Evolutionary conservation across 202 grass and related monocot species (phyloP).

Genomic region (Zoysia matrella): DNA sequence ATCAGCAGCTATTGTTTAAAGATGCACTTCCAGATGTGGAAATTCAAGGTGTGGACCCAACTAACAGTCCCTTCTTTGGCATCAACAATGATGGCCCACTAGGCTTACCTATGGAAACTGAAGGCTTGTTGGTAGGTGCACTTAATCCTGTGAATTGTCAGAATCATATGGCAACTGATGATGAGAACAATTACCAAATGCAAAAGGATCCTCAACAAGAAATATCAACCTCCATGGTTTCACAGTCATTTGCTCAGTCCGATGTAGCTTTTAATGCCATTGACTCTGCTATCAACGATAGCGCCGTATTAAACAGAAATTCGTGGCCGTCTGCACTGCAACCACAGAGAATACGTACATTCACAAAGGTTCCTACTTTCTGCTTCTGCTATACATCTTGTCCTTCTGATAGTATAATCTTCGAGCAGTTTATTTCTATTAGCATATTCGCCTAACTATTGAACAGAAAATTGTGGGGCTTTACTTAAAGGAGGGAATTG

Average conservation of each 20-base stretch:
- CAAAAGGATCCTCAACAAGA: constrained; percentile 88
- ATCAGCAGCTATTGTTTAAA: constrained; percentile 69
- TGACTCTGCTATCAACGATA: constrained; percentile 91
- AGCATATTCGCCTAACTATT: constrained; percentile 11
- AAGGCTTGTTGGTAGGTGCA: constrained; percentile 75
- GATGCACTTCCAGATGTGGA: constrained; percentile 60
- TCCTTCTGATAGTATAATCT: constrained; percentile 19
- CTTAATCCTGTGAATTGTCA: constrained; percentile 77
- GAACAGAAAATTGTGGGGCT: constrained; percentile 1
- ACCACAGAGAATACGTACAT: constrained; percentile 83
- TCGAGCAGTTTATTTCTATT: constrained; percentile 27
- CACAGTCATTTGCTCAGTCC: constrained; percentile 90
- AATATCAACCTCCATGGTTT: constrained; percentile 96
- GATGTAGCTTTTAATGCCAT: constrained; percentile 98
- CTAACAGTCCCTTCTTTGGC: constrained; percentile 79
- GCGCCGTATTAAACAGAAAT: constrained; percentile 78
- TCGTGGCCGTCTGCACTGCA: constrained; percentile 66
- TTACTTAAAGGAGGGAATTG: constrained; percentile 6
- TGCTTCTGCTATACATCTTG: constrained; percentile 13
- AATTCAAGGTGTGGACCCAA: constrained; percentile 76
- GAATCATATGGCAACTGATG: constrained; percentile 71
- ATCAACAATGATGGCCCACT: constrained; percentile 75
- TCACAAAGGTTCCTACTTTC: constrained; percentile 81
- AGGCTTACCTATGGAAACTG: constrained; percentile 72
- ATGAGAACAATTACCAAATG: constrained; percentile 64